A percentile compares a stretch with the other conserved stretches of the same genome.
Conservation (phyloP, 345 rosid species). For the Geranium brycei region DNA sequence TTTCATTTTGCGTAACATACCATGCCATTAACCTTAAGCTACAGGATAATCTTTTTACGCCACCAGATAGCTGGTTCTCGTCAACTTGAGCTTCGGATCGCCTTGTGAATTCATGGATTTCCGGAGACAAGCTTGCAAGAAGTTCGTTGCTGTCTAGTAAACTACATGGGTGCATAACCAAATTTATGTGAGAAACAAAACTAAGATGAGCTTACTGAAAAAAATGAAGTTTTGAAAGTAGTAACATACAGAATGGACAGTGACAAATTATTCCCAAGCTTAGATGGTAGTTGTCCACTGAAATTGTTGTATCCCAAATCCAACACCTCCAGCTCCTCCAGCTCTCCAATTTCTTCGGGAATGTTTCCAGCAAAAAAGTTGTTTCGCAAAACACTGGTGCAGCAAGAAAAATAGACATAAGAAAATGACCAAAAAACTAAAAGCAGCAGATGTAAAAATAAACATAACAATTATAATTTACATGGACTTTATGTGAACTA, state of each 20-base stretch:
- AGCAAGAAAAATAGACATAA: neutral
- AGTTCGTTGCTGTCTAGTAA: conserved; percentile 47
- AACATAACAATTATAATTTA: conserved; percentile 18
- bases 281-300: conserved; percentile 37
- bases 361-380: conserved; percentile 44
- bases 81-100: conserved; percentile 40
- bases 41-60: conserved; percentile 19
- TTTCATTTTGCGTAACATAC: conserved; percentile 12
- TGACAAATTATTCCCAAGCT: conserved; percentile 36
- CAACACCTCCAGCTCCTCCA: conserved; percentile 48
- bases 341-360: conserved; percentile 39
- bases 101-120: conserved; percentile 18
- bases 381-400: conserved; percentile 44
- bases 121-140: conserved; percentile 28
- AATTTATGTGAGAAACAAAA: neutral
- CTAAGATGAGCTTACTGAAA: neutral
- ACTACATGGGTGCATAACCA: conserved; percentile 22
- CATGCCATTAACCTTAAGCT: conserved; percentile 8
- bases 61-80: conserved; percentile 21
- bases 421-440: neutral
- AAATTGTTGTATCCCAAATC: conserved; percentile 61
- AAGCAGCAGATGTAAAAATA: neutral
- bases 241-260: conserved; percentile 36
- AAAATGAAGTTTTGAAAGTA: neutral
- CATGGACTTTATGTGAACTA: conserved; percentile 46